Base-by-base conservation (phyloP, 345 rosid genomes). In the Salix dunnii region DNA sequence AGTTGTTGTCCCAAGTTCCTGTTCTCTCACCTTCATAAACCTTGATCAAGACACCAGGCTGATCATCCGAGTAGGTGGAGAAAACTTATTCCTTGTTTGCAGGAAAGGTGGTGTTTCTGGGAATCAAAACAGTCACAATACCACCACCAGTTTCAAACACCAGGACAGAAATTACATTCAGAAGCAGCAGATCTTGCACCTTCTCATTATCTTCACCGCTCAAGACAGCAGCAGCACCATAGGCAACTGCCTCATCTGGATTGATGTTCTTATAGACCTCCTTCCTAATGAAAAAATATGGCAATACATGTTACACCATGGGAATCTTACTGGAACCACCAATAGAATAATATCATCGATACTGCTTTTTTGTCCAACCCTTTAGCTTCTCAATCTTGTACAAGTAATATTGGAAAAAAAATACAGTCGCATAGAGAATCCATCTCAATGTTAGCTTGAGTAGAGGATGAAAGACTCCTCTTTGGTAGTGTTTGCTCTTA, bases 281-380 rank as follows among this genome's bases (percentile, higher is more conserved):
- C 81, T 81, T 83, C 6, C 86, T 85, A 4, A 83, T 79, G 61
- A 85, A 83, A 68, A 83, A 85, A n/a, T 78, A 85, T 74, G 78
- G 86, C 63, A 83, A 67, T 14, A 85, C 68, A 31, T 81, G 88
- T 67, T 85, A 86, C 72, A 86, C 87, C 78, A 79, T 88, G 2
- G 89, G 91, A 58, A 88, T 88, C 73, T 89, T n/a, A n/a, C n/a
- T n/a, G 1, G 91, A 88, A 0, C 91, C 89, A 75, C 91, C 91
- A 14, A 88, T 89, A 33, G 88, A n/a, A 88, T 89, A 62, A 76
- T 85, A 55, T 86, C 91, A 27, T 88, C 80, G 40, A 86, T 76
- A 2, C 33, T 62, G 76, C 82, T 86, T 83, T 88, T 88, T n/a
- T n/a, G 43, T 85, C 87, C 89, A n/a, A n/a, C n/a, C n/a, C n/a